Percentiles rank a stretch among this genome's conserved stretches.
Conservation (phyloP, 371 early-diverging fungal genomes). For the Homolaphlyctis polyrhiza region DNA sequence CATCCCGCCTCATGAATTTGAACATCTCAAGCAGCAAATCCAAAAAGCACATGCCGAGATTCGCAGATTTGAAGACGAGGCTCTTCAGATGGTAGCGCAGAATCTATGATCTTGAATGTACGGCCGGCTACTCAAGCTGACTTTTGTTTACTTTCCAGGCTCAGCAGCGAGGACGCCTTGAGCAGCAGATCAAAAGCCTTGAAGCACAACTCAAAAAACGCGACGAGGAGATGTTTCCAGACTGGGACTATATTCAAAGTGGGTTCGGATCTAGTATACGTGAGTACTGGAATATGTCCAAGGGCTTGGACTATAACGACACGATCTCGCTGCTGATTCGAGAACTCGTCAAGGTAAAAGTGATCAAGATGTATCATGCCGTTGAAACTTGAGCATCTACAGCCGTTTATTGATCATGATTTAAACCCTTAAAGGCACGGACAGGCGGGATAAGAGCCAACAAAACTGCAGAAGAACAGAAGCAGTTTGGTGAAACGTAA, state of each 20-base stretch:
- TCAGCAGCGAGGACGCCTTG: not conserved
- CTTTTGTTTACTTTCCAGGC: too few relatives aligned
- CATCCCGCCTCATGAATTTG: not conserved
- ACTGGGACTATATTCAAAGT: conserved; percentile 38
- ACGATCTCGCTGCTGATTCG: conserved; percentile 28
- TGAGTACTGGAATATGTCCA: conserved; percentile 29
- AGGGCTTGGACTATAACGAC: conserved; percentile 35
- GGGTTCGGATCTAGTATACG: conserved; percentile 25
- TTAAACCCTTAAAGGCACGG: too few relatives aligned
- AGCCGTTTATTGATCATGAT: not conserved
- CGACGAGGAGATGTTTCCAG: conserved; percentile 16
- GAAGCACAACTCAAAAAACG: not conserved
- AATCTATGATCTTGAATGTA: too few relatives aligned
- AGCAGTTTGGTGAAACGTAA: too few relatives aligned
- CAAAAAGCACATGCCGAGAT: conserved; percentile 8
- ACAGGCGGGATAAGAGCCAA: not conserved
- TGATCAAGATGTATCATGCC: not conserved
- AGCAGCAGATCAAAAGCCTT: not conserved
- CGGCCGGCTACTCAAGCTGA: too few relatives aligned
- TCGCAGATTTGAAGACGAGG: not conserved
- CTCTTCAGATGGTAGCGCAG: not conserved
- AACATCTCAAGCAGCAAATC: conserved; percentile 1
- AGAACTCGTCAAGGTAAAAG: conserved; percentile 25
- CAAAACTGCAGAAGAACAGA: too few relatives aligned
- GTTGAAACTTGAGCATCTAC: not conserved